These are phyloP conservation scores for Apiotrichum laibachii DNA, from an alignment of 1,284 basidiomycete species.

Conservation along the genomic window DNA sequence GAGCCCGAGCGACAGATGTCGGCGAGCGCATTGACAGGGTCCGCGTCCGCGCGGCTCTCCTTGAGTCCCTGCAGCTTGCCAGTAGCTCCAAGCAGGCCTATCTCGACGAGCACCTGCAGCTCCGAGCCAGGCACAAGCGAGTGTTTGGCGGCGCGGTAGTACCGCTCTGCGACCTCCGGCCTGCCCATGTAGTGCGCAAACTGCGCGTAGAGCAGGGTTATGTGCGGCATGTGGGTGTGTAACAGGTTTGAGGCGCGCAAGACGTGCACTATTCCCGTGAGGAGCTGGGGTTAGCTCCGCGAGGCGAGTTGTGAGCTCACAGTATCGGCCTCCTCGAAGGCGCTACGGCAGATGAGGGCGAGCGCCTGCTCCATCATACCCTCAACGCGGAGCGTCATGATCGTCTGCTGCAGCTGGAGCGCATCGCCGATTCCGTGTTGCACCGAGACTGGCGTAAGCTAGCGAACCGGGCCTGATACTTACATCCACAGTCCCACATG, in stretches of 20 bases:
- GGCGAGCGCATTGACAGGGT: constrained; percentile 21
- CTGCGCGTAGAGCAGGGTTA: constrained; percentile 40
- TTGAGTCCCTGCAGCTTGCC: constrained; percentile 19
- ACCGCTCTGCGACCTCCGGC: constrained; percentile 25
- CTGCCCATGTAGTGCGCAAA: constrained; percentile 35
- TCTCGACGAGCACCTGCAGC: constrained; percentile 34
- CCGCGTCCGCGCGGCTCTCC: constrained; percentile 8
- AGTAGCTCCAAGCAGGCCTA: constrained; percentile 28
- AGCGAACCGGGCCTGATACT: constrained; percentile 21
- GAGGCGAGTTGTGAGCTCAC: constrained; percentile 19
- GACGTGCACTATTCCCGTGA: constrained; percentile 20
- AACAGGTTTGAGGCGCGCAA: constrained; percentile 25
- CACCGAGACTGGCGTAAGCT: constrained; percentile 25
- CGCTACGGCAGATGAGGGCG: constrained; percentile 33
- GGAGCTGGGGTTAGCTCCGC: constrained; percentile 19
- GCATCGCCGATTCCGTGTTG: constrained; percentile 29
- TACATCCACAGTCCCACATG: constrained; percentile 46
- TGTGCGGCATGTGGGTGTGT: constrained; percentile 28
- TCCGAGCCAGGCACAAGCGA: constrained; percentile 35
- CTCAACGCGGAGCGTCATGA: constrained; percentile 32
- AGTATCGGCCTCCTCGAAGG: constrained; percentile 24
- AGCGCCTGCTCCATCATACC: constrained; percentile 41
- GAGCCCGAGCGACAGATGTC: constrained; percentile 35
- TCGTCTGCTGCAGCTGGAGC: constrained; percentile 13
- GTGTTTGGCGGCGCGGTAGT: constrained; percentile 31